Evolutionary conservation across 78 protist species (phyloP).

Genomic region (Dictyostelium citrinum): DNA sequence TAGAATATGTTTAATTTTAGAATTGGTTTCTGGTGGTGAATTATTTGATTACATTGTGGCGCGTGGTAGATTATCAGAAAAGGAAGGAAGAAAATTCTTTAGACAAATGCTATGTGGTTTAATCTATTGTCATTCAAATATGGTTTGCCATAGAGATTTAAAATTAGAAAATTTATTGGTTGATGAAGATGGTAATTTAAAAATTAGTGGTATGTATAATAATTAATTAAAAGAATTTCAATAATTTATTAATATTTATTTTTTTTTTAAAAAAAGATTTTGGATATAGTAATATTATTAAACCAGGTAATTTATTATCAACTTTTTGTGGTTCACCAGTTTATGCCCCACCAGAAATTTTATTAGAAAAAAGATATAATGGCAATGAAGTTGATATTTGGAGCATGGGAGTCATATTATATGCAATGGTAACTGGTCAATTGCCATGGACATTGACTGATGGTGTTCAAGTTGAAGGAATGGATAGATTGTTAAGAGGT

Average conservation of each 20-base stretch:
- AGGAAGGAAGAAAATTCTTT: conserved; percentile 77
- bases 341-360: conserved; percentile 91
- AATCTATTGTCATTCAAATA: conserved; percentile 71
- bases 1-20: conserved; percentile 59
- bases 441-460: conserved; percentile 77
- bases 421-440: conserved; percentile 83
- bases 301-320: conserved; percentile 78
- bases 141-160: conserved; percentile 87
- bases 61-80: conserved; percentile 54
- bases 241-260: background rate
- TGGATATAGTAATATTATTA: conserved; percentile 83
- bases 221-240: too few species aligned
- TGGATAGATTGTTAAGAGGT: conserved; percentile 64
- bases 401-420: conserved; percentile 65
- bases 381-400: conserved; percentile 83
- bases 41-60: conserved; percentile 83
- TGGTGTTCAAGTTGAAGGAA: conserved; percentile 79
- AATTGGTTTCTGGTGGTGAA: conserved; percentile 72
- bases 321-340: conserved; percentile 93
- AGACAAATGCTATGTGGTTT: conserved; percentile 78
- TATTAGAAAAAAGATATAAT: conserved; percentile 74
- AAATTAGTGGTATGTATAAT: conserved; percentile 74
- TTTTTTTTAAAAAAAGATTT: conserved; percentile 79
- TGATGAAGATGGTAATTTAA: conserved; percentile 82
- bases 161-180: conserved; percentile 68